Evolutionary conservation across 805 yeast species (phyloP).

Genomic region (Kregervanrija fluxuum): DNA sequence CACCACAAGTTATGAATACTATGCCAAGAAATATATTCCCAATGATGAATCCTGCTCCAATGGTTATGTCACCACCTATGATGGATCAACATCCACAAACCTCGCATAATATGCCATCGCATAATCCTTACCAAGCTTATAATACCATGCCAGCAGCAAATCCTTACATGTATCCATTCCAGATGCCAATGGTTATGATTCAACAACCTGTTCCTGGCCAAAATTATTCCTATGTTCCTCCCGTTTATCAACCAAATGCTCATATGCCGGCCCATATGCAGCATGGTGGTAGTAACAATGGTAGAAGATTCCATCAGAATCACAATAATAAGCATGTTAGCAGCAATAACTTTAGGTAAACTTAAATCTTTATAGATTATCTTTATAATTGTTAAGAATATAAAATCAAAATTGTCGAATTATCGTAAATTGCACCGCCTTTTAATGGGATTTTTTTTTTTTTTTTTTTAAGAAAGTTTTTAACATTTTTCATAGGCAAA

Average conservation of each 20-base stretch:
- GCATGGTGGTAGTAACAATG: background rate
- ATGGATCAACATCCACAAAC: constrained; percentile 9
- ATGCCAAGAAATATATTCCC: constrained; percentile 1
- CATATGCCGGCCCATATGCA: background rate
- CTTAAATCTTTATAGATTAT: no score
- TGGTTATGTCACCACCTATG: constrained; percentile 8
- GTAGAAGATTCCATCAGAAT: background rate
- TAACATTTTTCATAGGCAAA: no score
- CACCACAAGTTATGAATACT: constrained; percentile 12
- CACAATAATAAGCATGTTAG: no score
- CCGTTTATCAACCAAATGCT: no score
- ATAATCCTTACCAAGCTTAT: background rate
- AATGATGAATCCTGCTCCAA: constrained; percentile 10
- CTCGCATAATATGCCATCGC: constrained; percentile 2
- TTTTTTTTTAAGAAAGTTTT: no score
- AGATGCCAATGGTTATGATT: background rate
- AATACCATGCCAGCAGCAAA: no score
- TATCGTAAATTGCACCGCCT: no score
- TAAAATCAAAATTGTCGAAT: no score
- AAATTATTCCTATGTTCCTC: background rate
- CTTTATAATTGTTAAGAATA: no score
- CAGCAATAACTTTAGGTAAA: no score
- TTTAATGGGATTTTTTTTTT: no score
- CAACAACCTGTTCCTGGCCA: constrained; percentile 1
- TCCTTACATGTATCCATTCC: background rate